Conservation (phyloP, 192 early-diverging fungal genomes). For the Podochytrium sp. region DNA sequence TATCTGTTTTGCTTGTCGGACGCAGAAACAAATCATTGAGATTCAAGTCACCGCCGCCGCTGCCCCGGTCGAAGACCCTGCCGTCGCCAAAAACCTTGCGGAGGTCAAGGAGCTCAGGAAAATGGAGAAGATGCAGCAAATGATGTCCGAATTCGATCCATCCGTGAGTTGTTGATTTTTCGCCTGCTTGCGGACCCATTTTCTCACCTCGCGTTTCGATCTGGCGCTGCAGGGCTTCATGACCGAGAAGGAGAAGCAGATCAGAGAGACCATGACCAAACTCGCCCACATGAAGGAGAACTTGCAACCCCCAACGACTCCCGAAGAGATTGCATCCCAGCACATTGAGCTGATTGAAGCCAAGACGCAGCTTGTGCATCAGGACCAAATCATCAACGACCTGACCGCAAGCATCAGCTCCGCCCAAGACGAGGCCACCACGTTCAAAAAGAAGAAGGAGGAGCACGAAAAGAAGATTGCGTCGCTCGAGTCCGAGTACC, state of each 20-base stretch:
- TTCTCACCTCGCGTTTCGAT: too few relatives aligned
- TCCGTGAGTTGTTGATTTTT: conserved; percentile 47
- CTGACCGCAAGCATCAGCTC: conserved; percentile 32
- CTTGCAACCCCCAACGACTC: conserved; percentile 39
- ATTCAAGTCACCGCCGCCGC: conserved; percentile 32
- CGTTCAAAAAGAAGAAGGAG: conserved; percentile 60
- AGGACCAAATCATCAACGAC: conserved; percentile 66
- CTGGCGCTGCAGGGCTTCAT: conserved; percentile 70
- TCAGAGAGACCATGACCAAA: conserved; percentile 70
- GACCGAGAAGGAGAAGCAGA: conserved; percentile 74
- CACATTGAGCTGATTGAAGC: conserved; percentile 74
- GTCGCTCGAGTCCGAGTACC: conserved; percentile 79
- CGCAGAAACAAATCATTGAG: conserved; percentile 52
- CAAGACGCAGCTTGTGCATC: conserved; percentile 63
- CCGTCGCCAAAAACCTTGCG: conserved; percentile 35
- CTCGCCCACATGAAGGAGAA: conserved; percentile 67
- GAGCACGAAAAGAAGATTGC: conserved; percentile 72
- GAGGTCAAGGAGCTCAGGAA: conserved; percentile 79
- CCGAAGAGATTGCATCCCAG: conserved; percentile 70
- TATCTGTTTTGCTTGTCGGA: too few relatives aligned
- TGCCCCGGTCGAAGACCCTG: conserved; percentile 24
- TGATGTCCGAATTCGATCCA: conserved; percentile 81
- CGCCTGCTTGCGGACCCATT: neutral
- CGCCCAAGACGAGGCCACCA: conserved; percentile 57
- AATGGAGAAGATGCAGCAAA: conserved; percentile 82